These are phyloP conservation scores for Cylindrotheca fusiformis DNA, from an alignment of 108 stramenopile species.

Conservation along the genomic window DNA sequence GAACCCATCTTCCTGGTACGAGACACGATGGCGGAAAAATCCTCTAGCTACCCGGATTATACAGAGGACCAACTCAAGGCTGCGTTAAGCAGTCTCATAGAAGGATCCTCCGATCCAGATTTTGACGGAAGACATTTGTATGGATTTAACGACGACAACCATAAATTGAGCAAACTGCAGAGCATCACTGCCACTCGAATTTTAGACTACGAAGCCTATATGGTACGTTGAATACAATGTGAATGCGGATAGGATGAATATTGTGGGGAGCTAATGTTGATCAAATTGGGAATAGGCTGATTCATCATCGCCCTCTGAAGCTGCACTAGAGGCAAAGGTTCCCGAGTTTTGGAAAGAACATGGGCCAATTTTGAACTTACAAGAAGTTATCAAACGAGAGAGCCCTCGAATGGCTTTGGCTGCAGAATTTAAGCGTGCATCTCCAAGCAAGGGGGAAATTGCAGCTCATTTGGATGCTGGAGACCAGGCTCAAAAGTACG, in stretches of 20 bases:
- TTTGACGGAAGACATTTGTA: conserved; percentile 63
- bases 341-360: conserved; percentile 44
- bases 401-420: conserved; percentile 87
- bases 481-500: conserved; percentile 83
- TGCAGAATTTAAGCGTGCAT: conserved; percentile 98
- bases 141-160: conserved; percentile 46
- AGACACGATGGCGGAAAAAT: not conserved
- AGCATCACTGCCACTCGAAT: conserved; percentile 73
- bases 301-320: conserved; percentile 24
- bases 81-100: conserved; percentile 49
- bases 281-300: conserved; percentile 2
- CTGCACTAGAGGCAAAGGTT: conserved; percentile 37
- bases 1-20: too few relatives aligned
- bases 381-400: conserved; percentile 50
- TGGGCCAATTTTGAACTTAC: conserved; percentile 65
- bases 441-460: conserved; percentile 95
- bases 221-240: conserved; percentile 16
- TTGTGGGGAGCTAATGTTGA: not conserved
- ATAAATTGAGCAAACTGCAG: conserved; percentile 80
- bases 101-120: conserved; percentile 32
- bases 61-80: conserved; percentile 46
- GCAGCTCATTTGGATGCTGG: conserved; percentile 60
- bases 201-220: conserved; percentile 53
- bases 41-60: conserved; percentile 29
- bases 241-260: not conserved